Conservation (phyloP, 2,329 filamentous ascomycete genomes). For the Pestalotiopsis sp. region DNA sequence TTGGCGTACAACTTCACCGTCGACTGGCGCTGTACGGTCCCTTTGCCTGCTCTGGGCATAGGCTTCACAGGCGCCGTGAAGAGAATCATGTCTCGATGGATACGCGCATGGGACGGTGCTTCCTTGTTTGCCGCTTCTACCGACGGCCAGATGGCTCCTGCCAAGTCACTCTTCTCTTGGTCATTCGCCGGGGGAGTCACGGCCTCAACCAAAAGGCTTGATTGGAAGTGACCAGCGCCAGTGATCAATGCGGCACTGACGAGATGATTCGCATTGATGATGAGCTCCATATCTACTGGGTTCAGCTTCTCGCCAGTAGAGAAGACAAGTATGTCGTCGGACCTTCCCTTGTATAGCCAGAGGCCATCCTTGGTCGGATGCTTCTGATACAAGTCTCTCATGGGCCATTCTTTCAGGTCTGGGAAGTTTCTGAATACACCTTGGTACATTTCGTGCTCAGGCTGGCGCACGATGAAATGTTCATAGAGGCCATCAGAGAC, state of each 20-base stretch:
- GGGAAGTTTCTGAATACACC: slow-evolving; percentile 45
- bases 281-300: slow-evolving; percentile 37
- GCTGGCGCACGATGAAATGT: slow-evolving; percentile 32
- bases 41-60: slow-evolving; percentile 36
- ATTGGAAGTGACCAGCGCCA: slow-evolving; percentile 30
- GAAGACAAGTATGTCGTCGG: slow-evolving; percentile 36
- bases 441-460: slow-evolving; percentile 26
- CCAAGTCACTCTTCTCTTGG: background rate
- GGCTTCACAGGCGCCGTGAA: slow-evolving; percentile 33
- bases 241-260: slow-evolving; percentile 35
- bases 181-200: background rate
- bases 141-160: background rate
- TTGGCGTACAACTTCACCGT: slow-evolving; percentile 30
- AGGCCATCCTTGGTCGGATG: slow-evolving; percentile 35
- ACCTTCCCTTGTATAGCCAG: slow-evolving; percentile 35
- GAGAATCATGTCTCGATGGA: slow-evolving; percentile 28
- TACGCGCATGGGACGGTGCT: slow-evolving; percentile 19
- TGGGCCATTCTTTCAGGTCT: slow-evolving; percentile 37
- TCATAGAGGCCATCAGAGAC: slow-evolving; percentile 33
- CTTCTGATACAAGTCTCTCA: slow-evolving; percentile 41
- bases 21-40: slow-evolving; percentile 35
- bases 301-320: slow-evolving; percentile 45
- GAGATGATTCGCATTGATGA: slow-evolving; percentile 28
- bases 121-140: slow-evolving; percentile 11
- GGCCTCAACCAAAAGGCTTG: slow-evolving; percentile 28